These are phyloP conservation scores for Rutidosis leptorrhynchoides DNA, from an alignment of 129 eudicot genomes.

Conservation along the genomic window DNA sequence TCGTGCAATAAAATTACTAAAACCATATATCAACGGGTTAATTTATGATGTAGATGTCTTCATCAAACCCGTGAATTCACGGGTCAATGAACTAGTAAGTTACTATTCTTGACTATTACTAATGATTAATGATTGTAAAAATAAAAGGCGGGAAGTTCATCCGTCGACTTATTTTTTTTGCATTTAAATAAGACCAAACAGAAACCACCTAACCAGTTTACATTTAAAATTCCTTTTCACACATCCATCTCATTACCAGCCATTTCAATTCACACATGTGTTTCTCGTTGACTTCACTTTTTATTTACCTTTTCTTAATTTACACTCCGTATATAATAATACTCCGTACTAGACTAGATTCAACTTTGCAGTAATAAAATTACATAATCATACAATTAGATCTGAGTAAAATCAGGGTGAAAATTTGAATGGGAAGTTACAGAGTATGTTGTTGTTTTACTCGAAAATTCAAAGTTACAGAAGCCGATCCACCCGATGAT, in stretches of 20 bases:
- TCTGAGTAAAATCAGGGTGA: background rate
- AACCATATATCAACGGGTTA: no score
- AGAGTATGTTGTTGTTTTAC: conserved; percentile 78
- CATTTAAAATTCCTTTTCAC: no score
- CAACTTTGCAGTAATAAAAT: no score
- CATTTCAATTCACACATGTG: background rate
- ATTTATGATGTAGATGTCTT: no score
- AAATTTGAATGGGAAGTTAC: conserved; percentile 58
- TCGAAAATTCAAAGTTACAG: conserved; percentile 56
- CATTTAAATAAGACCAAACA: background rate
- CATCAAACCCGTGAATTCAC: no score
- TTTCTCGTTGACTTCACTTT: background rate
- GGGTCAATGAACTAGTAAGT: no score
- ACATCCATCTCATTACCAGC: background rate
- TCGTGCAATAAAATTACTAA: no score
- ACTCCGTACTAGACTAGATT: no score
- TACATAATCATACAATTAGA: background rate
- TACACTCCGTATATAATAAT: no score
- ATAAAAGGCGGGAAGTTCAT: background rate
- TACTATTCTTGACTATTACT: no score
- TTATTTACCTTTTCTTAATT: background rate
- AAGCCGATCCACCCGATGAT: conserved; percentile 65
- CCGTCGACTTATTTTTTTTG: background rate
- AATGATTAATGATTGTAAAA: conserved; percentile 10
- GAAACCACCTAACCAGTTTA: no score